Percentiles rank a stretch among this genome's conserved stretches.
phyloP scores from a whole-genome alignment of 1,139 yeast species.

The Kurtzmaniella quercitrusa region DNA sequence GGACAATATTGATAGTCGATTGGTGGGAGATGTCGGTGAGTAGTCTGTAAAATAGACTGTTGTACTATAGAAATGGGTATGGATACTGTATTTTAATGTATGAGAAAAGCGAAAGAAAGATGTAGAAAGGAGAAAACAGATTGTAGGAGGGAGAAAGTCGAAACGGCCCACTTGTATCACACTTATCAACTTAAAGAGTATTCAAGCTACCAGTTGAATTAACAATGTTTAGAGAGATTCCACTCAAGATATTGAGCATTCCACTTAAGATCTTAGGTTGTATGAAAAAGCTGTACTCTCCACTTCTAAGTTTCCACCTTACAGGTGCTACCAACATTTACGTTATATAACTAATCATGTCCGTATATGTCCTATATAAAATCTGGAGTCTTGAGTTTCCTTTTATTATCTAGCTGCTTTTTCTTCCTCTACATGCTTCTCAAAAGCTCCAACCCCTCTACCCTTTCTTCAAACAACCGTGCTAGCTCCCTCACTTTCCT shows the following conservation, averaged over 20 bases:
- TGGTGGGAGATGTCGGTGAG: conserved; percentile 32
- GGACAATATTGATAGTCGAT: conserved; percentile 46
- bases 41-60: not conserved
- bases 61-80: conserved; percentile 1
- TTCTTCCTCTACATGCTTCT: conserved; percentile 22
- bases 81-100: not conserved
- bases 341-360: not conserved
- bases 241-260: no score
- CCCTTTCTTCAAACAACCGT: conserved; percentile 51
- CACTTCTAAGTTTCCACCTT: no score
- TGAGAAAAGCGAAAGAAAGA: not conserved
- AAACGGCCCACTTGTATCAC: no score
- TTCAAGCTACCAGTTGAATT: no score
- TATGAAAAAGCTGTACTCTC: no score
- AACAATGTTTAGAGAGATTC: no score
- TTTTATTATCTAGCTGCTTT: no score
- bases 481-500: conserved; percentile 55
- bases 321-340: no score
- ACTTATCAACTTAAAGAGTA: no score
- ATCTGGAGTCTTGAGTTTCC: not conserved
- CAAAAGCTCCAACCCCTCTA: conserved; percentile 48
- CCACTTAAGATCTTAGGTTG: no score
- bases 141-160: no score
- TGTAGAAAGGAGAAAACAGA: not conserved
- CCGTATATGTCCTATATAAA: conserved; percentile 1